phyloP scores from a whole-genome alignment of 345 rosid species.

The Gossypium herbaceum region DNA sequence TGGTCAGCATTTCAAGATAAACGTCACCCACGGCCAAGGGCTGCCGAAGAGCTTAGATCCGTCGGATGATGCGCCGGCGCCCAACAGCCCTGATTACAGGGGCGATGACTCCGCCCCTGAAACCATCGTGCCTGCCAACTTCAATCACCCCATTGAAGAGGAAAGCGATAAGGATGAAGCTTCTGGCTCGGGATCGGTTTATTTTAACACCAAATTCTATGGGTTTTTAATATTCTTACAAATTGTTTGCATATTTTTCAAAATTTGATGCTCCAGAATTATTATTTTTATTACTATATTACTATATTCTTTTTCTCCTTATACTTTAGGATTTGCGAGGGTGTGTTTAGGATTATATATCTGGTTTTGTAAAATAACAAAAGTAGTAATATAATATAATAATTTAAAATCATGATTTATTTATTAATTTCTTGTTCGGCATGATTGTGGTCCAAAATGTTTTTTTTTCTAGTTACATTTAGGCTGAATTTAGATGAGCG shows the following conservation, averaged over 20 bases:
- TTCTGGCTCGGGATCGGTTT: conserved; percentile 35
- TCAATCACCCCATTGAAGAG: conserved; percentile 51
- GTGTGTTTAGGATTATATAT: conserved; percentile 4
- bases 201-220: conserved; percentile 22
- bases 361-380: neutral
- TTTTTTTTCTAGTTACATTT: no score
- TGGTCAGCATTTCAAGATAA: conserved; percentile 64
- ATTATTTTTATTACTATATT: neutral
- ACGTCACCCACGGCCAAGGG: conserved; percentile 78
- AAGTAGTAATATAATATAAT: neutral
- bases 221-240: conserved; percentile 30
- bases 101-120: conserved; percentile 72
- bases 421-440: neutral
- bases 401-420: neutral
- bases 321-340: neutral
- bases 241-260: conserved; percentile 20
- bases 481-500: no score
- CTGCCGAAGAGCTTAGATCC: conserved; percentile 53
- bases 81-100: conserved; percentile 37
- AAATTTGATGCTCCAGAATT: neutral
- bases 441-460: no score
- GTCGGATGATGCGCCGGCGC: conserved; percentile 60
- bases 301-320: neutral
- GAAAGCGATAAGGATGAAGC: conserved; percentile 30
- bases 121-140: conserved; percentile 62